Percentiles rank a stretch among this genome's conserved stretches.
These are phyloP conservation scores for Sporothrix brasiliensis DNA, from an alignment of 2,329 filamentous ascomycete genomes.

Conservation along the genomic window DNA sequence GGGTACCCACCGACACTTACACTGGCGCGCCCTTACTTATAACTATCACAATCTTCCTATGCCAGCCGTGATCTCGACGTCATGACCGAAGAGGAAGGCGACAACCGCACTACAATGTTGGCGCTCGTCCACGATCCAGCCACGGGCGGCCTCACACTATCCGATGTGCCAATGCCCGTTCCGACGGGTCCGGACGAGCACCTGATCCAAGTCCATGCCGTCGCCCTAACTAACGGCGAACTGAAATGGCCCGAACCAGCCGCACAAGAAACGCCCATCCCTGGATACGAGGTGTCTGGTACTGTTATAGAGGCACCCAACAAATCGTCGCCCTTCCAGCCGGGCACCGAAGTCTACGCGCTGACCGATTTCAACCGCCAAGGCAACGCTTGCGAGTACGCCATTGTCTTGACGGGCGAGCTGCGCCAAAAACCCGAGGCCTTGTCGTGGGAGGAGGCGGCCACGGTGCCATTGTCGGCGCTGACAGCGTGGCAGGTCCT, in stretches of 20 bases:
- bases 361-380: constrained; percentile 37
- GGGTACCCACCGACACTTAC: not conserved
- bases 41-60: no score
- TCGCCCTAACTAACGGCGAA: constrained; percentile 41
- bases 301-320: constrained; percentile 39
- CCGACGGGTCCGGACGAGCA: constrained; percentile 36
- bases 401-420: constrained; percentile 34
- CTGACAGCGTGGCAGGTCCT: constrained; percentile 39
- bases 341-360: constrained; percentile 41
- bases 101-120: constrained; percentile 24
- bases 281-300: constrained; percentile 42
- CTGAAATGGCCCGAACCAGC: constrained; percentile 38
- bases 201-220: constrained; percentile 41
- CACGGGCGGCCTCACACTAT: constrained; percentile 26
- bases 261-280: constrained; percentile 31
- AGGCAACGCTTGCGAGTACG: constrained; percentile 37
- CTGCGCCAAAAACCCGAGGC: constrained; percentile 36
- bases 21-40: not conserved
- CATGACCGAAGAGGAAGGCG: constrained; percentile 24
- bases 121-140: constrained; percentile 31
- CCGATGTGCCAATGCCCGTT: constrained; percentile 33
- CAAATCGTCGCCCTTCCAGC: constrained; percentile 37
- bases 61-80: not conserved
- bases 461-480: constrained; percentile 37
- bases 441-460: constrained; percentile 38